Evolutionary conservation across 441 rosid species (phyloP), one percentile per base, ranked within the genome.

Genomic region (Geranium incanum): DNA sequence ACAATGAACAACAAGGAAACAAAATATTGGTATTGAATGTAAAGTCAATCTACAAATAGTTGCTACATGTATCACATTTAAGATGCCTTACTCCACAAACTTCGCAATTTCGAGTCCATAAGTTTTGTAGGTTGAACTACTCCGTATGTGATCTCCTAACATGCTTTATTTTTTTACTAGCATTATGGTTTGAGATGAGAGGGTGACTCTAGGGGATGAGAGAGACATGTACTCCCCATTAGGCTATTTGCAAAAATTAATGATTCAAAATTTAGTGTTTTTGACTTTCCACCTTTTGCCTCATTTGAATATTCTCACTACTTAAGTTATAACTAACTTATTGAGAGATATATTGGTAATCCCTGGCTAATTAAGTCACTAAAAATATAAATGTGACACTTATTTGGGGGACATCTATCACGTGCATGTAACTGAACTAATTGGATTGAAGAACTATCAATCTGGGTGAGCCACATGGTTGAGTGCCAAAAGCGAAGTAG

Each of bases 401-500:
- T 11, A 43, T 39, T 39, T 39, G 1, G 5, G 16, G n/a, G 1
- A 15, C 16, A 13, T 15, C 33, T 28, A 28, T 28, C 33, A 28
- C 16, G 0, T 55, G 60, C 6, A 55, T 15, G 15, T 13, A 7
- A 62, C 19, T 21, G 13, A 60, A 60, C 7, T 60, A 2, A 2
- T 62, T 18, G 36, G 65, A 60, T 60, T 7, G 33, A 60, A 60
- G 65, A 60, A 60, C 65, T 60, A 60, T 19, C 13, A 7, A 7
- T 57, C 5, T 5, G 63, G 16, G 63, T 15, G 19, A 57, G 23
- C 21, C 21, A 38, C 66, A 65, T 50, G 70, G 38, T 64, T 70
- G 63, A 57, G 9, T 6, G 63, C 16, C 33, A 16, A 18, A 11
- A 3, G 5, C 0, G n/a, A 11, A 18, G 18, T 57, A 59, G 64